Conservation (phyloP, 768 basidiomycete genomes). For the Boletus edulis region DNA sequence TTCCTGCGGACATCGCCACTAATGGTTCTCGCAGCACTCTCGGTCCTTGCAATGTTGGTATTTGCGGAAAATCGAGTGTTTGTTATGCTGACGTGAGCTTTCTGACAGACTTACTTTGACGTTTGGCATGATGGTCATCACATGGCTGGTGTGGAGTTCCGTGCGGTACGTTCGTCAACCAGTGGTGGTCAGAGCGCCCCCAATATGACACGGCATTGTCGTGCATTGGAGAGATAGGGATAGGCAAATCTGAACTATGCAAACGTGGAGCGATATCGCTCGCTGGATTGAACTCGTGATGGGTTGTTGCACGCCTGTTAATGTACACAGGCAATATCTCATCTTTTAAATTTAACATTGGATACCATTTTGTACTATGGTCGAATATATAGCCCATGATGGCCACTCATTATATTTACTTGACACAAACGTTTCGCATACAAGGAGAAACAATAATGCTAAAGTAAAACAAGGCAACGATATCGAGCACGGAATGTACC, state of each 20-base stretch:
- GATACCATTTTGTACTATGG: not conserved
- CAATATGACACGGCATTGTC: slow-evolving; percentile 14
- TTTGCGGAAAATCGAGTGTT: not conserved
- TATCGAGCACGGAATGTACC: no score
- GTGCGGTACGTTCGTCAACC: slow-evolving; percentile 37
- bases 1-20: not conserved
- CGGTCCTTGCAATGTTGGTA: slow-evolving; percentile 52
- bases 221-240: slow-evolving; percentile 1
- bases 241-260: slow-evolving; percentile 4
- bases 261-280: not conserved
- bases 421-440: no score
- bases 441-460: no score
- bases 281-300: not conserved
- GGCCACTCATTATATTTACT: not conserved
- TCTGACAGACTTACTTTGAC: slow-evolving; percentile 43
- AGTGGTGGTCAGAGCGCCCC: slow-evolving; percentile 25
- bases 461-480: no score
- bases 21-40: slow-evolving; percentile 36
- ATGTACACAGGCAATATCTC: not conserved
- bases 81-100: slow-evolving; percentile 9
- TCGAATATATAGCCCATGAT: slow-evolving; percentile 5
- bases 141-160: slow-evolving; percentile 55
- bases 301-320: not conserved
- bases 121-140: slow-evolving; percentile 43
- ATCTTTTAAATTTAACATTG: not conserved